Conservation (phyloP, 2,329 filamentous ascomycete species). For the Cercospora zeina region DNA sequence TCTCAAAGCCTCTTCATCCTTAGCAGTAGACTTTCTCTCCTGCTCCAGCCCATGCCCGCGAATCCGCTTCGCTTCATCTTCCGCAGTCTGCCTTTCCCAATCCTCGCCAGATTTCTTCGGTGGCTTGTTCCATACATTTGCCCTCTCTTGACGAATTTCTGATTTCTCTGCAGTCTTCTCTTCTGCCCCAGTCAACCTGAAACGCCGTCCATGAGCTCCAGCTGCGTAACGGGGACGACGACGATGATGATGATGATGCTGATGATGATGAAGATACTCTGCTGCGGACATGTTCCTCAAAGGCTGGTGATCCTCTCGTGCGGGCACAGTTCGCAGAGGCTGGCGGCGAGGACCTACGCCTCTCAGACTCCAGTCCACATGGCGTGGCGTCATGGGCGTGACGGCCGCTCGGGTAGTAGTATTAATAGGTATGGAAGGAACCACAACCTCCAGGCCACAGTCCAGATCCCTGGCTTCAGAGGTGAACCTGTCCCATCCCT, state of each 20-base stretch:
- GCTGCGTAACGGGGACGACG: neutral
- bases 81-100: neutral
- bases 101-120: neutral
- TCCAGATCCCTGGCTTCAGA: too few relatives aligned
- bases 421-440: too few relatives aligned
- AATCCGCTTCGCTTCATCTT: neutral
- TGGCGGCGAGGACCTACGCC: neutral
- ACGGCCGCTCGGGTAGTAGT: neutral
- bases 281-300: too few relatives aligned
- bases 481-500: too few relatives aligned
- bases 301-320: too few relatives aligned
- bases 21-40: neutral
- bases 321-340: neutral
- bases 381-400: neutral
- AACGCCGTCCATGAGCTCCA: neutral
- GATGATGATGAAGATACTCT: too few relatives aligned
- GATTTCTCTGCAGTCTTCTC: neutral
- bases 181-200: neutral
- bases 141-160: neutral
- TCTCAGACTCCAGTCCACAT: neutral
- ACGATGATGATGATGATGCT: too few relatives aligned
- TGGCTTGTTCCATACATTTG: neutral
- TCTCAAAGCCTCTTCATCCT: neutral
- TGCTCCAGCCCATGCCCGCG: neutral
- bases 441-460: too few relatives aligned